Conservation (phyloP, 2,329 filamentous ascomycete species). For the Xylariaceae sp. region DNA sequence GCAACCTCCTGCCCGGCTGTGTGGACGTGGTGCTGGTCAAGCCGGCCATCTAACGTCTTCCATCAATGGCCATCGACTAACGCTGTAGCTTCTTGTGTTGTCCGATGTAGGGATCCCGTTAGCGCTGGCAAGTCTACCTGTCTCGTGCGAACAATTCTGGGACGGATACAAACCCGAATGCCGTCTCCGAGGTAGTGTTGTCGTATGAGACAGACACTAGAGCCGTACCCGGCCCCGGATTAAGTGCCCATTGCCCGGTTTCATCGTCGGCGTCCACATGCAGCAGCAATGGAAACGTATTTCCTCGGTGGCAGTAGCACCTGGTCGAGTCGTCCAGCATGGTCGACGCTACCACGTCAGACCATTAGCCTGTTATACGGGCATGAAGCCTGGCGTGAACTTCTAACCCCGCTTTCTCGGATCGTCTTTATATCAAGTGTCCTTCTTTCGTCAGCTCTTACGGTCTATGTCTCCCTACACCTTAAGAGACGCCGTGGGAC, state of each 20-base stretch:
- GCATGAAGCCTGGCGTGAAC: conserved; percentile 21
- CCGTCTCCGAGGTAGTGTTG: too few relatives aligned
- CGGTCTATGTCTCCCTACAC: conserved; percentile 17
- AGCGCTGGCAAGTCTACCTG: too few relatives aligned
- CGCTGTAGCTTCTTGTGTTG: neutral
- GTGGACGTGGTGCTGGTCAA: neutral
- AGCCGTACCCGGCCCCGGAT: neutral
- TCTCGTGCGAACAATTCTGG: too few relatives aligned
- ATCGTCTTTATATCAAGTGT: conserved; percentile 22
- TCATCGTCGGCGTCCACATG: neutral
- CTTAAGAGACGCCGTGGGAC: conserved; percentile 10
- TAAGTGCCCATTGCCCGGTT: neutral
- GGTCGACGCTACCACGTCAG: conserved; percentile 12
- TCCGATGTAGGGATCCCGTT: neutral
- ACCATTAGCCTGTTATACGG: conserved; percentile 16
- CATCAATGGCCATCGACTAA: neutral
- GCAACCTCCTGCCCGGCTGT: neutral
- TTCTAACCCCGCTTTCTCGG: conserved; percentile 21
- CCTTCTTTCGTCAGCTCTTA: conserved; percentile 18
- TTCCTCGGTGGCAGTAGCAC: conserved; percentile 2
- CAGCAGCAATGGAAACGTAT: neutral
- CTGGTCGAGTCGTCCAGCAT: conserved; percentile 11
- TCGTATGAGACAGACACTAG: neutral
- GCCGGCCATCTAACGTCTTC: neutral
- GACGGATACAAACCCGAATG: too few relatives aligned